Base-by-base conservation (phyloP, 2,329 filamentous ascomycete genomes). In the Neospermospora avenae region DNA sequence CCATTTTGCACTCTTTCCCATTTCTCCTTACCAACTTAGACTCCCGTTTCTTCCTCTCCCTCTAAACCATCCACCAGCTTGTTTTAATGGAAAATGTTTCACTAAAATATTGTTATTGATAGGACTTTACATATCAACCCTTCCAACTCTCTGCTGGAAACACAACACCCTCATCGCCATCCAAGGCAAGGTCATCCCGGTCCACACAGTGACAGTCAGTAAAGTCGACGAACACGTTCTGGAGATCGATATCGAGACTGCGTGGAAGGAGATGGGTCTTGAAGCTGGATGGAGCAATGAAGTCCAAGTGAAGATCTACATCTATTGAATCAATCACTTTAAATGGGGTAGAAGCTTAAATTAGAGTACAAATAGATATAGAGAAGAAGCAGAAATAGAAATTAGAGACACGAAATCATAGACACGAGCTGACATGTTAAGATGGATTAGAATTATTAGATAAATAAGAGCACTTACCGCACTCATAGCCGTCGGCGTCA, bases 251-350 rank as follows among this genome's bases (percentile, higher is more conserved):
- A 74, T 91, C 13, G 82, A 85, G 66, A 79, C 76, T 31, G 93
- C 93, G 0, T 98, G 92, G 92, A 81, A 82, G 48, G 84, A 90
- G 68, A 81, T 92, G 77, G 82, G 80, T 0, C 78, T 95, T 58
- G 77, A 85, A 60, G 81, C 84, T 39, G 85, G 88, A 7, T 96
- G 90, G 87, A 88, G 85, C 65, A 96, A 96, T 72, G 90, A 96
- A 73, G 81, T 92, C 39, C 80, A 84, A 62, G 77, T 96, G 44
- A 86, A 67, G 59, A 65, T 71, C 52, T 67, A 65, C 48, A 60
- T 71, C 51, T 68, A 65, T 31, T 61, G 42, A 39, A 18, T 16
- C 13, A 18, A 34, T 24, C 14, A 2, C 28, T n/a, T 41, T 20
- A 14, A 13, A 22, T 4, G 61, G 63, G 3, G 49, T 34, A 34